Evolutionary conservation across 2,329 filamentous ascomycete genomes (phyloP).

Genomic region (Zalaria sp.): DNA sequence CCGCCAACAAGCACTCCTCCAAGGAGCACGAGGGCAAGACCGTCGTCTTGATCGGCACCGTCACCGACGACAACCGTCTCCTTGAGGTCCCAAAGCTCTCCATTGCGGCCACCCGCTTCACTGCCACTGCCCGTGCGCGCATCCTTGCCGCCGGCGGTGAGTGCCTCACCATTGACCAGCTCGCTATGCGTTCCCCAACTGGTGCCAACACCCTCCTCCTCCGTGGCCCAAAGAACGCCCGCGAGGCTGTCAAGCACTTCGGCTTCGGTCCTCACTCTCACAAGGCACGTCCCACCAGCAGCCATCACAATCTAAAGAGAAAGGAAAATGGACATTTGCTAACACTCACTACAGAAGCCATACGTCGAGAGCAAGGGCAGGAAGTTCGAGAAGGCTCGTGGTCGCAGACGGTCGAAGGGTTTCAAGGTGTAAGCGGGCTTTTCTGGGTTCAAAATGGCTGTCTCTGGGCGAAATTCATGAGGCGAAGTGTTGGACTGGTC

Average conservation of each 20-base stretch:
- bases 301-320: not conserved
- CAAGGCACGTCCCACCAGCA: slow-evolving; percentile 51
- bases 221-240: slow-evolving; percentile 93
- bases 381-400: slow-evolving; percentile 99
- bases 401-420: slow-evolving; percentile 92
- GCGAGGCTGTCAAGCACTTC: slow-evolving; percentile 98
- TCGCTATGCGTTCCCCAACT: slow-evolving; percentile 87
- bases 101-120: slow-evolving; percentile 92
- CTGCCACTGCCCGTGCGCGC: slow-evolving; percentile 84
- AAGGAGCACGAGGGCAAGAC: slow-evolving; percentile 61
- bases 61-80: slow-evolving; percentile 96
- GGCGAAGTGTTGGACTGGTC: slow-evolving; percentile 5
- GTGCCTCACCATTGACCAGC: slow-evolving; percentile 90
- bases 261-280: slow-evolving; percentile 94
- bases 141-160: slow-evolving; percentile 90
- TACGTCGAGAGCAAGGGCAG: slow-evolving; percentile 96
- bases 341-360: slow-evolving; percentile 55
- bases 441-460: slow-evolving; percentile 7
- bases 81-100: slow-evolving; percentile 82
- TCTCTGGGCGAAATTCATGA: slow-evolving; percentile 6
- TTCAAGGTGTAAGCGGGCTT: slow-evolving; percentile 86
- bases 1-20: slow-evolving; percentile 35
- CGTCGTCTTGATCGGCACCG: slow-evolving; percentile 82
- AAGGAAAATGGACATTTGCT: slow-evolving; percentile 2
- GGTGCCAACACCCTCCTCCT: slow-evolving; percentile 95